A percentile compares a stretch with the other conserved stretches of the same genome.
Conservation (phyloP, 305 asterid species). For the Plantago rigida region DNA sequence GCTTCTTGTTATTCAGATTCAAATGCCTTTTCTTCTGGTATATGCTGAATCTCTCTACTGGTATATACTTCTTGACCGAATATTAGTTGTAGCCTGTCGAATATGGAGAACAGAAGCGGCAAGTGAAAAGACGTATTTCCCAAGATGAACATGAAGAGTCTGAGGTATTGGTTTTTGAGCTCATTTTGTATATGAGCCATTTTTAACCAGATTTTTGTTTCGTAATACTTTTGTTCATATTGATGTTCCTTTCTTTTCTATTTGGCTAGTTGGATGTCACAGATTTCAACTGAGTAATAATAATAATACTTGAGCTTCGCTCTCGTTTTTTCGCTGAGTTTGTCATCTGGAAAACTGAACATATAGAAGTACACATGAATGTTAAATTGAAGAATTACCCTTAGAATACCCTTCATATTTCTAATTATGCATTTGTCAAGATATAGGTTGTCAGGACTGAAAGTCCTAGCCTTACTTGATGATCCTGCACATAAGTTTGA, state of each 20-base stretch:
- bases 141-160: slow-evolving; percentile 56
- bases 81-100: slow-evolving; percentile 39
- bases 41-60: slow-evolving; percentile 21
- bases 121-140: slow-evolving; percentile 50
- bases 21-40: slow-evolving; percentile 27
- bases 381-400: no score
- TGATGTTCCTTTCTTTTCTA: neutral
- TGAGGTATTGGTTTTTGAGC: slow-evolving; percentile 41
- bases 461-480: neutral
- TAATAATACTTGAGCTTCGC: no score
- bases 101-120: slow-evolving; percentile 40
- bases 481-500: neutral
- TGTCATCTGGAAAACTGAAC: no score
- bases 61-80: slow-evolving; percentile 30
- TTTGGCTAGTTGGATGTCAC: no score
- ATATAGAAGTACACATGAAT: no score
- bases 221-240: no score
- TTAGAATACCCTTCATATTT: no score
- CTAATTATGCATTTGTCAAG: no score
- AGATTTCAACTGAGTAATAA: no score
- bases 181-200: neutral
- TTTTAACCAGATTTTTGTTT: no score
- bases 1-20: slow-evolving; percentile 28
- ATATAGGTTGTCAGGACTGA: no score
- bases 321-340: no score